Conservation (phyloP, 2,329 filamentous ascomycete genomes). For the Escovopsis weberi region DNA sequence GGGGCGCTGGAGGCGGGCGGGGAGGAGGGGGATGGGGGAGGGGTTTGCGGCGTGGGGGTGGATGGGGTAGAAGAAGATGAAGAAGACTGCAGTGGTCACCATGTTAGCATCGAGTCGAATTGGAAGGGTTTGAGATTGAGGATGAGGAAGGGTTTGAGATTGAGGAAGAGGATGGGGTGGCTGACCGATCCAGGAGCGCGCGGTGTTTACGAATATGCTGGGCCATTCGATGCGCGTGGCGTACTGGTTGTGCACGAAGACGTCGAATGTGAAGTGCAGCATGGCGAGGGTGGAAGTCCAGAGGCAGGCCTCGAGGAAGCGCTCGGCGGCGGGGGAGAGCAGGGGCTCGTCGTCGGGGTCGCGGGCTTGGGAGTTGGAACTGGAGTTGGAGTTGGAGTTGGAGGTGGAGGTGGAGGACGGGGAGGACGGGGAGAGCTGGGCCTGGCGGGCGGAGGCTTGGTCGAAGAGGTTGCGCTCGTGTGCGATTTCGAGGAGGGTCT, state of each 20-base stretch:
- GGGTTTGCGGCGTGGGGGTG: conserved; percentile 38
- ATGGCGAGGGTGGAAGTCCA: conserved; percentile 51
- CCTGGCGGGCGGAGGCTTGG: conserved; percentile 26
- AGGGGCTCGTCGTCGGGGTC: conserved; percentile 14
- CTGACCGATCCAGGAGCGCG: conserved; percentile 38
- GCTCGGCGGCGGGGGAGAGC: conserved; percentile 32
- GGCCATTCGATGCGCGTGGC: conserved; percentile 49
- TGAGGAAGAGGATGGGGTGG: not conserved
- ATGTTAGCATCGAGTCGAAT: too few species aligned
- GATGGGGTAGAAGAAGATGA: conserved; percentile 39
- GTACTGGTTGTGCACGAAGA: conserved; percentile 68
- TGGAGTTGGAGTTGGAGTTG: conserved; percentile 11
- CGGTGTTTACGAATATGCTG: conserved; percentile 36
- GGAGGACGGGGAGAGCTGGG: conserved; percentile 17
- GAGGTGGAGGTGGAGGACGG: too few species aligned
- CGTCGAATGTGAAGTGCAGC: conserved; percentile 65
- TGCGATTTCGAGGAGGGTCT: conserved; percentile 62
- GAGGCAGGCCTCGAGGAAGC: conserved; percentile 39
- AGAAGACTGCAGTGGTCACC: conserved; percentile 29
- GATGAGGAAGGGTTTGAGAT: not conserved
- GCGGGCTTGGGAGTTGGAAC: conserved; percentile 9
- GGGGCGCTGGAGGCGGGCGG: conserved; percentile 28
- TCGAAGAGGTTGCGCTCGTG: conserved; percentile 46
- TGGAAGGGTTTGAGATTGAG: too few species aligned
- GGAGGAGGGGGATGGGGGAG: conserved; percentile 34